A percentile compares a stretch with the other conserved stretches of the same genome.
Evolutionary conservation across 306 rosid genomes (phyloP).

Genomic region (Quercus robur): DNA sequence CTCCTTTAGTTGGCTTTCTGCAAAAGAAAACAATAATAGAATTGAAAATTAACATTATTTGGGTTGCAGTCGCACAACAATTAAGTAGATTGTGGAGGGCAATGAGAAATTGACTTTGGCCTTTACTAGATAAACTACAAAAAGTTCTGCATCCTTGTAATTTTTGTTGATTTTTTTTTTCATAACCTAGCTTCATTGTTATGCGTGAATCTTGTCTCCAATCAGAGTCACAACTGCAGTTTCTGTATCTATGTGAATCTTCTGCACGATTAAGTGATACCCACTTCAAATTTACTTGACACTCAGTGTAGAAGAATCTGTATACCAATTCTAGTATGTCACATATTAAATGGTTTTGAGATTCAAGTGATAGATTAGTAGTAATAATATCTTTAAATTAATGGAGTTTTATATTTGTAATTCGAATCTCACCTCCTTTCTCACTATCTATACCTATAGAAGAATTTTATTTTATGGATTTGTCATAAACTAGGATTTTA

Average conservation of each 20-base stretch:
- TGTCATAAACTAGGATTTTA: no score
- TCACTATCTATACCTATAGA: no score
- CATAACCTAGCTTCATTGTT: conserved; percentile 8
- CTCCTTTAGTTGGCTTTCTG: conserved; percentile 21
- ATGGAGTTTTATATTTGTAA: no score
- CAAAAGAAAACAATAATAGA: not conserved
- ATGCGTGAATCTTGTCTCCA: not conserved
- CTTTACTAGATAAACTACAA: conserved; percentile 15
- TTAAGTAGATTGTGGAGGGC: conserved; percentile 31
- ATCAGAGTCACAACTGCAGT: conserved; percentile 11
- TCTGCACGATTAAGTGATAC: not conserved
- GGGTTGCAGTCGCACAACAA: conserved; percentile 21
- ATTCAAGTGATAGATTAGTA: no score
- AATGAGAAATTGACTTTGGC: conserved; percentile 12
- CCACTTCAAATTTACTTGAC: not conserved
- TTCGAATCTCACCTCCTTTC: no score
- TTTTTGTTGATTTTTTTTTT: not conserved
- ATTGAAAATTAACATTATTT: conserved; percentile 18
- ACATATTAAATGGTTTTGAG: no score
- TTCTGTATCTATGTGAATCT: not conserved
- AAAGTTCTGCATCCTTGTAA: conserved; percentile 10
- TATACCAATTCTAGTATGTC: not conserved
- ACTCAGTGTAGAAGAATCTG: not conserved
- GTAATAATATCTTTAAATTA: no score
- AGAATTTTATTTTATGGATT: no score